phyloP scores from a whole-genome alignment of 345 rosid genomes.

The Capsella bursapastoris region DNA sequence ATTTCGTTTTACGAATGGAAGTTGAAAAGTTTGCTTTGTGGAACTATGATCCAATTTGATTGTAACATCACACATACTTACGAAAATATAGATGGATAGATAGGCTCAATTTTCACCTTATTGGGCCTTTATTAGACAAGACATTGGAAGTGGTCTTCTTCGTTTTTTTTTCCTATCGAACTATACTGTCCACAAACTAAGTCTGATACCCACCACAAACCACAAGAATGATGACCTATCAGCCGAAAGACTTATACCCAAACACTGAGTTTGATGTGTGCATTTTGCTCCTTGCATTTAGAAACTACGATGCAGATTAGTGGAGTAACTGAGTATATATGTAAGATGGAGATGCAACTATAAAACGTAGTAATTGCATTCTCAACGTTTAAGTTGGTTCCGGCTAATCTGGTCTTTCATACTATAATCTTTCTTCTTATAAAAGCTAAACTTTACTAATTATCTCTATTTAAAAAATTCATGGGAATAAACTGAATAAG shows the following conservation, averaged over 20 bases:
- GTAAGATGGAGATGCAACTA: neutral
- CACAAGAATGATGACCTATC: conserved; percentile 11
- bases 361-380: neutral
- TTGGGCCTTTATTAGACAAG: no score
- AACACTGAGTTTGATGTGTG: conserved; percentile 22
- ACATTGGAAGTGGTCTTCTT: no score
- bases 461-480: neutral
- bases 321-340: neutral
- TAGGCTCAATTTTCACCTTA: neutral
- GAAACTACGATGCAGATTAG: neutral
- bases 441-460: neutral
- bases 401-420: conserved; percentile 3
- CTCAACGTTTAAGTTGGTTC: neutral
- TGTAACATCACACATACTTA: neutral
- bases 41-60: conserved; percentile 9
- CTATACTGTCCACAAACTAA: neutral
- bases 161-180: neutral
- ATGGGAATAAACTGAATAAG: neutral
- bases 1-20: neutral
- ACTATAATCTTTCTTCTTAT: neutral
- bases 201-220: conserved; percentile 15
- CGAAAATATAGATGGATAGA: neutral
- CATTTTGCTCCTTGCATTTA: conserved; percentile 4
- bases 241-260: conserved; percentile 15
- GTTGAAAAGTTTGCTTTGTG: neutral